phyloP scores from a whole-genome alignment of 169 alveolate genomes.

The Cryptosporidium bovis region DNA sequence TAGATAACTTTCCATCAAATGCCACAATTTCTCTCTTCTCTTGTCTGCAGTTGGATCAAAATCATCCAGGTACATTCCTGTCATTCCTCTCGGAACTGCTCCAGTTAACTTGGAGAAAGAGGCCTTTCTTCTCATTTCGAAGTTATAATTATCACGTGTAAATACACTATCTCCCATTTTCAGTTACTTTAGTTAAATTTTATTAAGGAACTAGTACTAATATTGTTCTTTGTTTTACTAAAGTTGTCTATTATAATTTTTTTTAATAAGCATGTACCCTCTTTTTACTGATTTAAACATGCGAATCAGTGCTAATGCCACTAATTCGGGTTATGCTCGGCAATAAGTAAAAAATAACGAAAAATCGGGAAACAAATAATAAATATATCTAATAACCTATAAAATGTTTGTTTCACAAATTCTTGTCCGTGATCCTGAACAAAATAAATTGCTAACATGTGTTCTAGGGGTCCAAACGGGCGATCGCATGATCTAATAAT shows the following conservation, averaged over 20 bases:
- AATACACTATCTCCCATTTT: slow-evolving; percentile 74
- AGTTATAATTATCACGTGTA: slow-evolving; percentile 74
- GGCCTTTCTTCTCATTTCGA: slow-evolving; percentile 85
- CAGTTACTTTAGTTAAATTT: background rate
- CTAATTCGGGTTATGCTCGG: slow-evolving; percentile 74
- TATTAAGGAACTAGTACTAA: background rate
- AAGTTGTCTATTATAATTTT: too few species aligned
- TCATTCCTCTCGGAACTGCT: slow-evolving; percentile 77
- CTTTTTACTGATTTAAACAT: background rate
- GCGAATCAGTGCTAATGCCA: slow-evolving; percentile 7
- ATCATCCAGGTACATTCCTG: slow-evolving; percentile 79
- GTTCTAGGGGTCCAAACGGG: background rate
- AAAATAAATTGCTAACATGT: background rate
- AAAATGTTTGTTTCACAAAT: background rate
- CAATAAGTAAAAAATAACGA: background rate
- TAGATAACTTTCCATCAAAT: slow-evolving; percentile 85
- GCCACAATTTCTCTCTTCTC: slow-evolving; percentile 86
- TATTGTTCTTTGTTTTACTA: too few species aligned
- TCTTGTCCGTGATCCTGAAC: background rate
- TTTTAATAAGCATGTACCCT: too few species aligned
- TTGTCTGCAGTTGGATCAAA: slow-evolving; percentile 79
- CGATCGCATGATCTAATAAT: slow-evolving; percentile 50
- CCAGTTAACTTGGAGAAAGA: slow-evolving; percentile 82
- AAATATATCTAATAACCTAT: background rate
- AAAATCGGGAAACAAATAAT: slow-evolving; percentile 4